Conservation (phyloP, 306 rosid genomes). For the Crotalaria pallida region DNA sequence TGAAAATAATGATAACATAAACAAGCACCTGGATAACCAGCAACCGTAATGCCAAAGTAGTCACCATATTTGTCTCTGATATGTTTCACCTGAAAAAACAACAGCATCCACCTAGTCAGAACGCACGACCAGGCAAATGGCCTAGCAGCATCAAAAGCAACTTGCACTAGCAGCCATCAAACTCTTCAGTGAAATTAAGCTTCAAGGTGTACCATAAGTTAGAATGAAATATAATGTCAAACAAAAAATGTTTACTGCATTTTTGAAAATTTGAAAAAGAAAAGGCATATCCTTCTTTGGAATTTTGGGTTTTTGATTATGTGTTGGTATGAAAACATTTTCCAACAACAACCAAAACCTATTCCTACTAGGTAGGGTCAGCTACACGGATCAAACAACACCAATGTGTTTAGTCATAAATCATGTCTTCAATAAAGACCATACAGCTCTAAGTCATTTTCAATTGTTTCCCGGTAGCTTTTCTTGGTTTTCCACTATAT, state of each 20-base stretch:
- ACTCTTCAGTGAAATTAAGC: neutral
- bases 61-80: constrained; percentile 70
- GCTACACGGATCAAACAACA: neutral
- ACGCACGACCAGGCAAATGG: constrained; percentile 15
- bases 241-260: neutral
- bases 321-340: neutral
- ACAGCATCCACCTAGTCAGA: neutral
- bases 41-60: constrained; percentile 91
- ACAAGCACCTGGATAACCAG: constrained; percentile 91
- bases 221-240: constrained; percentile 13
- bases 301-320: neutral
- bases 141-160: neutral
- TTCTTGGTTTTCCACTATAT: neutral
- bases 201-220: neutral
- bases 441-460: neutral
- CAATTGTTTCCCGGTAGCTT: neutral
- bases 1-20: constrained; percentile 4
- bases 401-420: neutral
- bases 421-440: neutral
- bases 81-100: constrained; percentile 62
- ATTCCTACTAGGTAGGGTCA: neutral
- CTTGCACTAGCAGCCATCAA: neutral
- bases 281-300: neutral
- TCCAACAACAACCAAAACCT: neutral
- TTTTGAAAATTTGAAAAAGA: neutral